Base-by-base conservation (phyloP, 352 stramenopile species). In the Phytopythium aichiense region DNA sequence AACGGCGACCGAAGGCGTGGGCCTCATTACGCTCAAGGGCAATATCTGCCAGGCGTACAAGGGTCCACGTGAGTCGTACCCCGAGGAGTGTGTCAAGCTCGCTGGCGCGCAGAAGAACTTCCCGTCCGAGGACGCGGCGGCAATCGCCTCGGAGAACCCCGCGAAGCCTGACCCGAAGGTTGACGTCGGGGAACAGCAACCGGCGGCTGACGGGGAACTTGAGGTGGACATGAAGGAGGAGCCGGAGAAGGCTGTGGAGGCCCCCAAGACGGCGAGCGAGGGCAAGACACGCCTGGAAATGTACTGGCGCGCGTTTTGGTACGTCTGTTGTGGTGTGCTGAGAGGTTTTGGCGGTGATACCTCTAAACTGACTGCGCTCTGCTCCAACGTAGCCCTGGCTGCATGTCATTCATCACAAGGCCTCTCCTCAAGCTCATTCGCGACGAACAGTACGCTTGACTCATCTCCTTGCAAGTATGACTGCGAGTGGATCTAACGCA, bases 281-380 rank as follows among this genome's bases (percentile, higher is more conserved):
- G 72, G 68, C 37, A 92, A 91, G 49, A 69, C 89, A 48, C 72
- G 74, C 20, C 55, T 94, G n/a, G 73, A 91, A 23, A 69, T 94
- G 49, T 89, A 81, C 58, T 94, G 84, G 83, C 78, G 86, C 58
- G 86, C 86, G 13, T 92, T 91, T 54, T 94, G 84, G 83, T 92
- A 66, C 56, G 77, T 65, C 45, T 48, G n/a, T 43, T 45, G 7
- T 37, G 30, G 23, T 35, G 15, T 12, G 58, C 54, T 11, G 13
- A 4, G 37, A 63, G 3, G 6, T 20, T 9, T 7, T 11, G 18
- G 9, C 4, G 6, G 13, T 43, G 31, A 11, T 4, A 7, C 20
- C 23, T 25, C 23, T 52, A 4, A 52, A 46, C 20, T 11, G n/a
- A 43, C 31, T 20, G 8, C 12, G 4, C n/a, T 56, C 2, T 61